Conservation (phyloP, 768 basidiomycete species). For the Kockovaella imperatae region DNA sequence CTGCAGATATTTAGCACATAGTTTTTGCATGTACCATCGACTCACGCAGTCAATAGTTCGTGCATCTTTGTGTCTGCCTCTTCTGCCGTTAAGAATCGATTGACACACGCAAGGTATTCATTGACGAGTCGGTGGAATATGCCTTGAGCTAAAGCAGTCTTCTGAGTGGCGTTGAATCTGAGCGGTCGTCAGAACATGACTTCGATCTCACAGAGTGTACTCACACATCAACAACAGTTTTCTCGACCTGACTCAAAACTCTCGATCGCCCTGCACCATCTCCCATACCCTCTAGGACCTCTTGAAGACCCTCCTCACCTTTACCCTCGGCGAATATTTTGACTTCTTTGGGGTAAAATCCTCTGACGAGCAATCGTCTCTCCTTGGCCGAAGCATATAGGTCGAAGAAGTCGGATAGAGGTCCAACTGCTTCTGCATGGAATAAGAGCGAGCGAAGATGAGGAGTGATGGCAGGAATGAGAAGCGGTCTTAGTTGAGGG, state of each 20-base stretch:
- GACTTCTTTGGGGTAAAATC: conserved; percentile 87
- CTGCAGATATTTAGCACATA: conserved; percentile 43
- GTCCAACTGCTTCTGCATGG: conserved; percentile 73
- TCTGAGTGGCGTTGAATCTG: conserved; percentile 87
- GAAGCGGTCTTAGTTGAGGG: conserved; percentile 63
- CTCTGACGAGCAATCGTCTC: conserved; percentile 66
- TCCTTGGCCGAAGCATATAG: conserved; percentile 79
- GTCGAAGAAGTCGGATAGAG: conserved; percentile 82
- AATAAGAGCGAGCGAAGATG: conserved; percentile 68
- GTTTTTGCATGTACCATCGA: conserved; percentile 1
- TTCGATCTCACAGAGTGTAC: conserved; percentile 27
- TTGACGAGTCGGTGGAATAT: conserved; percentile 79
- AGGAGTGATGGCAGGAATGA: conserved; percentile 70
- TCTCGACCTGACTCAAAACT: conserved; percentile 61
- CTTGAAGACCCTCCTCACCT: conserved; percentile 50
- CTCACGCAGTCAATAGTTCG: conserved; percentile 74
- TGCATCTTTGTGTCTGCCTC: conserved; percentile 63
- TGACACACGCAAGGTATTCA: conserved; percentile 69
- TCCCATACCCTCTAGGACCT: conserved; percentile 54
- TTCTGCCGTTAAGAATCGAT: conserved; percentile 49
- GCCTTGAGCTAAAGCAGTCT: conserved; percentile 75
- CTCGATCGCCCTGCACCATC: conserved; percentile 61
- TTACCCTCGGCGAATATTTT: conserved; percentile 53
- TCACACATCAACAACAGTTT: conserved; percentile 67
- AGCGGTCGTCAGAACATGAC: conserved; percentile 1